Evolutionary conservation across 2,329 filamentous ascomycete species (phyloP), one percentile per base, ranked within the genome.

Genomic region (Exophiala alcalophila): DNA sequence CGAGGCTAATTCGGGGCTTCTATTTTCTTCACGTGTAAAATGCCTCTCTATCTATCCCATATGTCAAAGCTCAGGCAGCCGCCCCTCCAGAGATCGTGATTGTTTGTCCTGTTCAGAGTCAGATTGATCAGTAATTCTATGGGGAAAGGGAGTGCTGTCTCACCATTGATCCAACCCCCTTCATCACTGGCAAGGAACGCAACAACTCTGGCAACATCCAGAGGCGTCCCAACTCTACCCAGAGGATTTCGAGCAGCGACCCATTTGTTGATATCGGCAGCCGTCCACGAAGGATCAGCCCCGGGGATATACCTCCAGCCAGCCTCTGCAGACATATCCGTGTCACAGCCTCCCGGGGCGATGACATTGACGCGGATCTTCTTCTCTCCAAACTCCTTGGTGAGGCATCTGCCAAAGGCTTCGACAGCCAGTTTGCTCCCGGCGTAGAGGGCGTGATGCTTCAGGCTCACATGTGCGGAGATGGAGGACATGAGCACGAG

Each of bases 321-420:
- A 61, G 83, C 83, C 62, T 78, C 73, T 49, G 80, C 73, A 67
- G 82, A 87, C 84, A 88, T 87, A 62, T 87, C 84, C 19, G 73
- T 80, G 73, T 84, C 83, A 68, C 85, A 80, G 30, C 81, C 81
- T 36, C 82, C 82, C 1, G 82, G 82, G 1, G 82, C 82, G 28
- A 85, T 80, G 51, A 80, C 81, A 57, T 86, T 86, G 64, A 84
- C 81, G 0, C 81, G 85, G 58, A 85, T 78, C 33, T 78, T 74
- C 57, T 76, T 74, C 56, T 70, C 71, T 44, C 82, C 82, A 60
- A 81, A 84, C 65, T 86, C 82, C 33, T 81, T 82, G 7, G 81
- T 77, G 57, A 86, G 84, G 19, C 76, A 73, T 65, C 83, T 83
- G 58, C 81, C 79, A 68, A 85, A 81, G 30, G 81, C 81, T 59